Evolutionary conservation across 768 basidiomycete genomes (phyloP).

Genomic region (Lanmaoa rubissima): DNA sequence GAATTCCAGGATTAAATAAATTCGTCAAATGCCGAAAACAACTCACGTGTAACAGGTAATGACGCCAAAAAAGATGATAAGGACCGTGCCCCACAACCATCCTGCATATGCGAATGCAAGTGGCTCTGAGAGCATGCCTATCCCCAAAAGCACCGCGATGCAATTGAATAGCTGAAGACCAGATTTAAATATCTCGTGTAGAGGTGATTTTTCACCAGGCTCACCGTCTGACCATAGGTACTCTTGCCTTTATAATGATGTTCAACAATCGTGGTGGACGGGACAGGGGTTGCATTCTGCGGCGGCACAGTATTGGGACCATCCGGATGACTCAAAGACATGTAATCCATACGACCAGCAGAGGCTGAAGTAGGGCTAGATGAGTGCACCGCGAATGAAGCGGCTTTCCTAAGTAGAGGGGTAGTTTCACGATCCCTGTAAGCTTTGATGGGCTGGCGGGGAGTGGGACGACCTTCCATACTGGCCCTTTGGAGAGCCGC

Average conservation of each 20-base stretch:
- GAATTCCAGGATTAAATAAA: slow-evolving; percentile 7
- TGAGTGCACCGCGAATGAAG: slow-evolving; percentile 34
- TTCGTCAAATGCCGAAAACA: background rate
- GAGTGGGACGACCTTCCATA: background rate
- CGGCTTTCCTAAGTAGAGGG: slow-evolving; percentile 41
- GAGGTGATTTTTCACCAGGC: slow-evolving; percentile 13
- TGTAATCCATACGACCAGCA: background rate
- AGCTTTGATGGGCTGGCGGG: background rate
- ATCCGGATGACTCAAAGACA: background rate
- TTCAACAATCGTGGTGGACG: slow-evolving; percentile 1
- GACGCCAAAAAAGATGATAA: slow-evolving; percentile 75
- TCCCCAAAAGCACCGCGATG: slow-evolving; percentile 80
- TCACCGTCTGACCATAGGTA: slow-evolving; percentile 71
- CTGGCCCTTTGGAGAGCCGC: slow-evolving; percentile 24
- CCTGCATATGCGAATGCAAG: slow-evolving; percentile 91
- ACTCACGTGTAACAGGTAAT: slow-evolving; percentile 89
- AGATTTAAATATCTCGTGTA: slow-evolving; percentile 1
- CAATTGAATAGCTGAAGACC: slow-evolving; percentile 76
- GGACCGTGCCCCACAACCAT: slow-evolving; percentile 73
- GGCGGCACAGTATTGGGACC: background rate
- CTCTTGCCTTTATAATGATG: slow-evolving; percentile 52
- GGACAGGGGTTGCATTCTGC: slow-evolving; percentile 2
- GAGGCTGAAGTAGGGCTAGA: background rate
- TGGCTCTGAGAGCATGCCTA: slow-evolving; percentile 87
- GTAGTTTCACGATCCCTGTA: slow-evolving; percentile 25